Evolutionary conservation across 2,329 filamentous ascomycete species (phyloP), one percentile per base, ranked within the genome.

Genomic region (Cucurbitaria berberidis): DNA sequence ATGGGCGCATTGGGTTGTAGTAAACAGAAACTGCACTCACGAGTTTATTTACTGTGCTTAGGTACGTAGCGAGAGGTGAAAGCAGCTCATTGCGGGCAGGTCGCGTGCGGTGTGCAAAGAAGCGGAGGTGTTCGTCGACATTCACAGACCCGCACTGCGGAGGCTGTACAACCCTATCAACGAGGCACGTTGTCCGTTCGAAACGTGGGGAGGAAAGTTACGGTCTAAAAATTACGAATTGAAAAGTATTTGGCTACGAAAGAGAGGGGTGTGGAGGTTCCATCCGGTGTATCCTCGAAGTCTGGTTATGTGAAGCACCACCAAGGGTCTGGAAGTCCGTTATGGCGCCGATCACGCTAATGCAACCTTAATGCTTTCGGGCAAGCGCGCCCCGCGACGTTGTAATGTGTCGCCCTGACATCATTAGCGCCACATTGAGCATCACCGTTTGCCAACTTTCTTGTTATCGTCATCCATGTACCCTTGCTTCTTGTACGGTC

Each of bases 31-130:
- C 32, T 24, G 43, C 29, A 70, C 68, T 71, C 59, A 71, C 68
- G 35, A 29, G 36, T 32, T 50, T 57, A 43, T 51, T 62, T 61
- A 16, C 40, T 35, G 48, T 47, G 56, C 26, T 42, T 52, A 54
- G 57, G 52, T 62, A 55, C 41, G 48, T 35, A 55, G 46, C 47
- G 47, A 38, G 45, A 57, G 52, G 69, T 70, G 67, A 69, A 66
- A 51, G 61, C 45, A 29, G 51, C 43, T 67, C 66, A 69, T 68
- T 18, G 58, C 56, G 57, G 56, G 53, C 50, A 47, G 46, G 56
- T 62, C 55, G 57, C 49, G 57, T 64, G 59, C 60, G 51, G 62
- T 61, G 56, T 59, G 53, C 38, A 55, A 46, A 49, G 55, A 46
- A 49, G 45, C 44, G 50, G 44, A 42, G 26, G 41, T 55, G 55